Conservation (phyloP, 805 yeast species). For the Pichia kluyveri region DNA sequence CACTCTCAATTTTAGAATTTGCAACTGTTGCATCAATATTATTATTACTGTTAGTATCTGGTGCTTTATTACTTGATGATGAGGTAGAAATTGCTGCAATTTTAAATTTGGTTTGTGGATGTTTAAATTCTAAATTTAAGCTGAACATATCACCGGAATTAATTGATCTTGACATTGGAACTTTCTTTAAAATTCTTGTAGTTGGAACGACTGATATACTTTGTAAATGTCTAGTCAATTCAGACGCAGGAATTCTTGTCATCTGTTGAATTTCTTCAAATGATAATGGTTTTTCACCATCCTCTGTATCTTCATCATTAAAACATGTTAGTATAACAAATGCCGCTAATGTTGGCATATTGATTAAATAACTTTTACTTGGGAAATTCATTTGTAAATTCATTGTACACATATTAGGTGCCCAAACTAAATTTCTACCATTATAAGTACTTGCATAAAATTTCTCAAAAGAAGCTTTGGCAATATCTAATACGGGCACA, state of each 20-base stretch:
- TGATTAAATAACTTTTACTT: constrained; percentile 64
- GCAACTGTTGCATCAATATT: constrained; percentile 5
- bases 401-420: constrained; percentile 73
- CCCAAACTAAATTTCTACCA: constrained; percentile 66
- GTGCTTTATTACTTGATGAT: background rate
- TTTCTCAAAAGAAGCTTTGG: constrained; percentile 38
- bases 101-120: constrained; percentile 62
- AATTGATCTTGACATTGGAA: constrained; percentile 68
- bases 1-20: constrained; percentile 36
- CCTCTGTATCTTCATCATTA: constrained; percentile 40
- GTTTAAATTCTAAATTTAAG: constrained; percentile 59
- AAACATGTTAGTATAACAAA: constrained; percentile 61
- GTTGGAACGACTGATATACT: constrained; percentile 81
- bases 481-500: constrained; percentile 35
- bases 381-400: constrained; percentile 69
- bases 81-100: constrained; percentile 55
- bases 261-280: constrained; percentile 51
- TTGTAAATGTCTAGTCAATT: constrained; percentile 63
- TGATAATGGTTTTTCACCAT: constrained; percentile 33
- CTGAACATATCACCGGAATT: constrained; percentile 53
- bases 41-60: background rate
- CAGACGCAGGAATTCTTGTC: constrained; percentile 67
- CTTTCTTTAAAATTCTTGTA: constrained; percentile 63
- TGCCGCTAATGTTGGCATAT: constrained; percentile 76
- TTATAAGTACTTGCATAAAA: constrained; percentile 43